These are phyloP conservation scores for Solanum megistacrolobum DNA, from an alignment of 257 asterid genomes.

Conservation along the genomic window DNA sequence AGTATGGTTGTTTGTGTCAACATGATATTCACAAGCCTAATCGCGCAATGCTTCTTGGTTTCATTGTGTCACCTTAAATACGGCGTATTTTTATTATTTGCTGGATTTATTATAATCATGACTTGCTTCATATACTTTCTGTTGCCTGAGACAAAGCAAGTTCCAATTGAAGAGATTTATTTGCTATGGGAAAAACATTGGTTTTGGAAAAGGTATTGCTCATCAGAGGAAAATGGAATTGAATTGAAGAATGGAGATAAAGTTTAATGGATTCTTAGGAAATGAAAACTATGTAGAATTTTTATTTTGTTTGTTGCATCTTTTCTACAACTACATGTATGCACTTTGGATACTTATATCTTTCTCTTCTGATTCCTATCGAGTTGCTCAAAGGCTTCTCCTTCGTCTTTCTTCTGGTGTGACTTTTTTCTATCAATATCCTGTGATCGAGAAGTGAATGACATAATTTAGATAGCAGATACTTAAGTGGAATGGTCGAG, in stretches of 20 bases:
- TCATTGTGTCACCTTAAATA: conserved; percentile 61
- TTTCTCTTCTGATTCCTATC: neutral
- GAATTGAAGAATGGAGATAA: neutral
- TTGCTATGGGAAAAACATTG: conserved; percentile 61
- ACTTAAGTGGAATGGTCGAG: neutral
- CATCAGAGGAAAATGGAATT: conserved; percentile 7
- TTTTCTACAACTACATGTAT: neutral
- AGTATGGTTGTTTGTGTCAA: conserved; percentile 74
- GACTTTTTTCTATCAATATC: neutral
- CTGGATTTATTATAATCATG: conserved; percentile 45
- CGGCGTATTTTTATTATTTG: conserved; percentile 67
- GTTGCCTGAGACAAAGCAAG: conserved; percentile 86
- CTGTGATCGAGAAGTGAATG: neutral
- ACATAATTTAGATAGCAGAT: neutral
- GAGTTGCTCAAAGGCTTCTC: neutral
- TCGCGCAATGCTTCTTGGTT: conserved; percentile 66
- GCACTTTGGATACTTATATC: neutral
- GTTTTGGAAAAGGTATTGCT: conserved; percentile 62
- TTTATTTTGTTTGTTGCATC: neutral
- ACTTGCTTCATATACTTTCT: conserved; percentile 52
- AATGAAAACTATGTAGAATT: neutral
- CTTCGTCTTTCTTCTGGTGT: neutral
- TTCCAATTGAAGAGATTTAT: conserved; percentile 79
- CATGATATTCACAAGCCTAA: conserved; percentile 65
- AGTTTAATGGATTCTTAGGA: neutral